Evolutionary conservation across 2,329 filamentous ascomycete genomes (phyloP), one percentile per base, ranked within the genome.

Genomic region (Ceratocystis smalleyi): DNA sequence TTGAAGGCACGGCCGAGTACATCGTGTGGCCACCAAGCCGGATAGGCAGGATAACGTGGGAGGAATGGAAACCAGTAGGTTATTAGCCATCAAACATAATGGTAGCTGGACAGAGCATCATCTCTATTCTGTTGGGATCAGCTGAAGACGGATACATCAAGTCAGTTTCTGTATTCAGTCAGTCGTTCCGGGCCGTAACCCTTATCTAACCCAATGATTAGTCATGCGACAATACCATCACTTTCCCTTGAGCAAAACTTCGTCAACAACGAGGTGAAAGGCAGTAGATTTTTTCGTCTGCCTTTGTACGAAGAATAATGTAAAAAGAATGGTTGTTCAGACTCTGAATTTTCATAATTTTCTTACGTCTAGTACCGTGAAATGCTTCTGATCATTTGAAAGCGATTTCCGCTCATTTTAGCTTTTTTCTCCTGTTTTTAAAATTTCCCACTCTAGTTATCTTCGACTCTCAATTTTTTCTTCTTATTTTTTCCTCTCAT

Each of bases 1-100:
- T 97, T 43, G 84, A 85, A 45, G 91, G 91, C 0, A 84, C 80
- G 70, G 84, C 91, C 22, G 83, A 85, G 12, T 83, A 85, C 72
- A 80, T 95, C 40, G 71, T 96, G 64, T 87, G 83, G 76, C 90
- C 89, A 2, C 80, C 79, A 68, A 75, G 77, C 66, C 81, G 83
- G 74, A 78, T 81, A 69, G 82, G 83, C 10, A 73, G 74, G 27
- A 76, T 87, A 15, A 32, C 45, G 17, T 61, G 64, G 64, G 27
- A 62, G n/a, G 27, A 32, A 10, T 54, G 62, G 49, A 59, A 59
- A 24, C 32, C 32, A 17, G 19, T 24, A 19, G 32, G 57, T 12
- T 3, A 15, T 15, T 40, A 40, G 35, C 3, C 35, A 40, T 5
- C 12, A 40, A 15, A 5, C 1, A 40, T 15, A 40, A 40, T 5